These are phyloP conservation scores for Yamadazyma blattariae DNA, from an alignment of 1,139 yeast species.

Conservation along the genomic window DNA sequence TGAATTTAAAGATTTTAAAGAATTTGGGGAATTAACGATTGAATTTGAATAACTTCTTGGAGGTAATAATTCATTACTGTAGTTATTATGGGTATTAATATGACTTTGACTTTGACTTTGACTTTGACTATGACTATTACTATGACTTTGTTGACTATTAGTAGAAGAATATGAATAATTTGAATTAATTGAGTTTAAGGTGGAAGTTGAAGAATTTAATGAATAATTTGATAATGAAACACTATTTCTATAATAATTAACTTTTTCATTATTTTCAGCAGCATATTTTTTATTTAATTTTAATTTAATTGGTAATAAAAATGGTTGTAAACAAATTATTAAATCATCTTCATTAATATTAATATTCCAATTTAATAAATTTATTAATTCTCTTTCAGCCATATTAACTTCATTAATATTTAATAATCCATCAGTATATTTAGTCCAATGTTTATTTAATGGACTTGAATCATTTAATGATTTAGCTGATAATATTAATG, in stretches of 20 bases:
- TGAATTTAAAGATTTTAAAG: constrained; percentile 9
- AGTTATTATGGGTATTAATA: no score
- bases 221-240: constrained; percentile 13
- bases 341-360: constrained; percentile 69
- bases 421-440: constrained; percentile 82
- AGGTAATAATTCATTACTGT: constrained; percentile 7
- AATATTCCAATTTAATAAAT: constrained; percentile 81
- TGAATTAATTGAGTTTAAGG: constrained; percentile 1
- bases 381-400: constrained; percentile 84
- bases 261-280: constrained; percentile 31
- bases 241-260: constrained; percentile 39
- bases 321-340: constrained; percentile 65
- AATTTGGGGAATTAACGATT: constrained; percentile 9
- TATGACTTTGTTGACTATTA: no score
- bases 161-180: not conserved
- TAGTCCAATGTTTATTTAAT: constrained; percentile 92
- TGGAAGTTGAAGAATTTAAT: constrained; percentile 1
- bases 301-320: constrained; percentile 66
- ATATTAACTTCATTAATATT: constrained; percentile 78
- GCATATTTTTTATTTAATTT: constrained; percentile 25
- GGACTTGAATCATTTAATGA: constrained; percentile 91
- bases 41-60: constrained; percentile 9
- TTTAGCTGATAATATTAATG: constrained; percentile 86
- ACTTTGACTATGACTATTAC: no score
- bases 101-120: no score